phyloP scores from a whole-genome alignment of 768 basidiomycete genomes.

The Lactarius sp. region DNA sequence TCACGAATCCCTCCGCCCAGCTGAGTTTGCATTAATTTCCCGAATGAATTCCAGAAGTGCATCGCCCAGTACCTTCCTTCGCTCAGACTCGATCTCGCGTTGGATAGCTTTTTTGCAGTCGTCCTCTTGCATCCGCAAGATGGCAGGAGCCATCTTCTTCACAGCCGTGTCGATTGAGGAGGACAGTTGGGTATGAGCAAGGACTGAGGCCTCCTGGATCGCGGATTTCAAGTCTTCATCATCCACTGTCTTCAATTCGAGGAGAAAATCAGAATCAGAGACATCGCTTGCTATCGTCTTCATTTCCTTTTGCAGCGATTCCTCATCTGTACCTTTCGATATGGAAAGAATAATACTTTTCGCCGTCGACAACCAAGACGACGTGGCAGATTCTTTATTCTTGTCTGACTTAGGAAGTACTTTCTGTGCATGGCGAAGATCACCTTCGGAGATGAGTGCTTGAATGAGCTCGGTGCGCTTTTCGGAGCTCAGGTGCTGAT shows the following conservation, averaged over 20 bases:
- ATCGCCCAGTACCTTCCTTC: background rate
- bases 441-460: background rate
- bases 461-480: background rate
- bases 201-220: background rate
- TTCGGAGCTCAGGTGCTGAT: background rate
- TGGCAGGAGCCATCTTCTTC: background rate
- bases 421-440: background rate
- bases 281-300: background rate
- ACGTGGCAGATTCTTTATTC: background rate
- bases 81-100: background rate
- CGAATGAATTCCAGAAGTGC: slow-evolving; percentile 1
- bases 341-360: background rate
- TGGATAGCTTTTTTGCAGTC: background rate
- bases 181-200: slow-evolving; percentile 9
- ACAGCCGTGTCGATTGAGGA: background rate
- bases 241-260: background rate
- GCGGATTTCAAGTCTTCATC: background rate
- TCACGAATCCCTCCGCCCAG: background rate
- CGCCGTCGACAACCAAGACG: background rate
- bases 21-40: background rate
- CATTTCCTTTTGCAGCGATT: slow-evolving; percentile 2
- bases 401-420: background rate
- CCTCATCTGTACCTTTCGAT: background rate
- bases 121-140: slow-evolving; percentile 12
- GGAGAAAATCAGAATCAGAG: slow-evolving; percentile 17